phyloP scores from a whole-genome alignment of 1,284 basidiomycete species.

The Sanguinoderma infundibulare region DNA sequence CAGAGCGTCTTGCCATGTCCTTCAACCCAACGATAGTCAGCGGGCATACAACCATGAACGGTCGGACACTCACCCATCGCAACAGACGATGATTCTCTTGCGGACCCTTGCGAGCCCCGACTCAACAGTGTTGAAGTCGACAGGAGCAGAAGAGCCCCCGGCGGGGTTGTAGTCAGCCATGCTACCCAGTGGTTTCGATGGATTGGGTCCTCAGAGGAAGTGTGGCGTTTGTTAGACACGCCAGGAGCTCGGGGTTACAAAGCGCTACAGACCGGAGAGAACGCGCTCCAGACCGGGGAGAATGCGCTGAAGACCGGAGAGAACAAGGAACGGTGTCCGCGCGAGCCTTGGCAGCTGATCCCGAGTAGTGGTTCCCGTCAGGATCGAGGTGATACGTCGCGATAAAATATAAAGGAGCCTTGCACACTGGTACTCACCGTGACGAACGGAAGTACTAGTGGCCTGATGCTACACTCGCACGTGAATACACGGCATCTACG shows the following conservation, averaged over 20 bases:
- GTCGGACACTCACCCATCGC: slow-evolving; percentile 61
- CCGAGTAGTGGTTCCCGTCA: neutral
- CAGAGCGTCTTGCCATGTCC: slow-evolving; percentile 52
- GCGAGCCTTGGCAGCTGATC: neutral
- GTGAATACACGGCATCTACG: neutral
- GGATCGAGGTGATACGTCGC: too few species aligned
- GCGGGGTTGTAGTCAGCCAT: neutral
- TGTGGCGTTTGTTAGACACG: neutral
- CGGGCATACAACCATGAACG: neutral
- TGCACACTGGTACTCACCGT: too few species aligned
- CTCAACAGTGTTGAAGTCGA: neutral
- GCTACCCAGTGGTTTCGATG: neutral
- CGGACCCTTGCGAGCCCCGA: slow-evolving; percentile 11
- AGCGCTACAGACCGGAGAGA: too few species aligned
- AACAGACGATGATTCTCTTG: slow-evolving; percentile 70
- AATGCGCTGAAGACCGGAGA: neutral
- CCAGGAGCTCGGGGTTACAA: slow-evolving; percentile 9
- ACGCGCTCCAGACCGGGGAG: too few species aligned
- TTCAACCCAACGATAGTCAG: slow-evolving; percentile 8
- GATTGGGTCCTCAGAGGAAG: neutral
- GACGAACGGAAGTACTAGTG: neutral
- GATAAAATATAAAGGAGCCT: slow-evolving; percentile 2
- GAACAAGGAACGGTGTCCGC: neutral
- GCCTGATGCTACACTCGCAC: neutral
- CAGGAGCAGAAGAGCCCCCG: neutral